Conservation (phyloP, 139 green algal species). For the Chlorella sp. region DNA sequence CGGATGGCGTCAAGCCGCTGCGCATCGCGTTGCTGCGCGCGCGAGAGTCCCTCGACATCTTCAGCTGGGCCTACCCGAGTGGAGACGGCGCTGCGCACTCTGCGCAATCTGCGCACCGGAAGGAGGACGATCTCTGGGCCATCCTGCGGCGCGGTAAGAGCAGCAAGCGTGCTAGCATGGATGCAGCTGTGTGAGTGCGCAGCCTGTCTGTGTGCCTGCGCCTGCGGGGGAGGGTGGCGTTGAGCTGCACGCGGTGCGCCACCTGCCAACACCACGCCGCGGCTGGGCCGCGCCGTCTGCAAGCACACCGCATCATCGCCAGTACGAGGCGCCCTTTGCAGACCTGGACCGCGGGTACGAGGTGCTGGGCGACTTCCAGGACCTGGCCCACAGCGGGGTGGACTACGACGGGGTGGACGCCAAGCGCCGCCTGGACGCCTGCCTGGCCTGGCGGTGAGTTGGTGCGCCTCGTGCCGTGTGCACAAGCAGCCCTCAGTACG, state of each 20-base stretch:
- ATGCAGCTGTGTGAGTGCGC: too few relatives aligned
- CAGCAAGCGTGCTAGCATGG: too few relatives aligned
- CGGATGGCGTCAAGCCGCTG: not conserved
- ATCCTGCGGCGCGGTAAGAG: not conserved
- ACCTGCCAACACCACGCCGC: too few relatives aligned
- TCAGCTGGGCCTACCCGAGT: not conserved
- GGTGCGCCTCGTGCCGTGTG: too few relatives aligned
- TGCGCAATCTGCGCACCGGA: too few relatives aligned
- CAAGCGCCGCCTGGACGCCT: not conserved
- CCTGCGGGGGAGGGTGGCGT: too few relatives aligned
- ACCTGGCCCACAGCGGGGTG: not conserved
- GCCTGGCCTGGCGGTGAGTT: not conserved
- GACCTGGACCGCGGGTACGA: not conserved
- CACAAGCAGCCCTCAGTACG: too few relatives aligned
- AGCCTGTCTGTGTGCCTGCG: too few relatives aligned
- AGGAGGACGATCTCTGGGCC: not conserved
- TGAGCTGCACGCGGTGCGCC: too few relatives aligned
- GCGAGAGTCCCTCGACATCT: not conserved
- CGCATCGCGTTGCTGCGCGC: not conserved
- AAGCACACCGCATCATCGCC: too few relatives aligned
- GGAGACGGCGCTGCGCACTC: not conserved
- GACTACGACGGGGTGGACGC: not conserved
- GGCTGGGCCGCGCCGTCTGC: too few relatives aligned
- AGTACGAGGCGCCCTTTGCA: not conserved
- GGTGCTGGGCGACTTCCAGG: slow-evolving; percentile 3